A percentile compares a stretch with the other conserved stretches of the same genome.
Evolutionary conservation across 2,329 filamentous ascomycete species (phyloP).

Genomic region (Graphiopsis chlorocephala): DNA sequence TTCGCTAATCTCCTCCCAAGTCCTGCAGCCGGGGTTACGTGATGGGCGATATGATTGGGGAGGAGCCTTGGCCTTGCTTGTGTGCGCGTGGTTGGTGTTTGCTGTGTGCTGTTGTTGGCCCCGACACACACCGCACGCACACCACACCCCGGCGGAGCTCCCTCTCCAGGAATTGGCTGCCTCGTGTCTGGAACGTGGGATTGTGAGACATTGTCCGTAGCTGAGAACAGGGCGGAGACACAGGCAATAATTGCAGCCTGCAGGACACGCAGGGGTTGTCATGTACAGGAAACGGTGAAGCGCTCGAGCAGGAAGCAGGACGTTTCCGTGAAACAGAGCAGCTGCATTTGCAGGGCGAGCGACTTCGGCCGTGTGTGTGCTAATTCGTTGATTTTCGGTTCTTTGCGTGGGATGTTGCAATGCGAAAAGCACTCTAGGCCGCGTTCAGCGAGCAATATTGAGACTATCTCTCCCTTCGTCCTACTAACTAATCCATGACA

Average conservation of each 20-base stretch:
- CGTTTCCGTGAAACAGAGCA: not conserved
- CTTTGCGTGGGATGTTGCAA: not conserved
- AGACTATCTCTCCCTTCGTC: not conserved
- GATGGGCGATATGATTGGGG: not conserved
- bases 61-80: not conserved
- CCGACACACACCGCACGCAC: not conserved
- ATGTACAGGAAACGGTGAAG: slow-evolving; percentile 2
- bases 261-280: not conserved
- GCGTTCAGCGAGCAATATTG: not conserved
- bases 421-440: not conserved
- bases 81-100: not conserved
- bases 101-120: not conserved
- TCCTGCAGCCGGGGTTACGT: not conserved
- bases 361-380: not conserved
- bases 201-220: not conserved
- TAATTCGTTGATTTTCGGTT: not conserved
- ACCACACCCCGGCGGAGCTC: not conserved
- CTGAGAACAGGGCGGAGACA: not conserved
- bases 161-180: not conserved
- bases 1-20: no score
- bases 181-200: slow-evolving; percentile 10
- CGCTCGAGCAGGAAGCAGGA: not conserved
- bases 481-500: not conserved
- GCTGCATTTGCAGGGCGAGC: not conserved
- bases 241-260: not conserved